Evolutionary conservation across 177 flowering plant genomes (phyloP).

Genomic region (Tripterygium wilfordii): DNA sequence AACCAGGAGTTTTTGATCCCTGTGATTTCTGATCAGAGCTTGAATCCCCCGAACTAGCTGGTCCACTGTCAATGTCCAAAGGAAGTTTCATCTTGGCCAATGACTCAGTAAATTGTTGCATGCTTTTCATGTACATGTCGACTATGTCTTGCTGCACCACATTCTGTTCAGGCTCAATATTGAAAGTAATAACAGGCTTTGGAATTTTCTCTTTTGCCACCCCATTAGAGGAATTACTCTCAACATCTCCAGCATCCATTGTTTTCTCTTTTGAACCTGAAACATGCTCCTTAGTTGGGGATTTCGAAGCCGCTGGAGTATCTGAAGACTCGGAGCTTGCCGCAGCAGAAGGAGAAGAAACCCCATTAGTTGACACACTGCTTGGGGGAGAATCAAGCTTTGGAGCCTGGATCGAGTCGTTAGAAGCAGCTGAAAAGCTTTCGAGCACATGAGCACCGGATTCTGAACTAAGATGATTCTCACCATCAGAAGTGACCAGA

Average conservation of each 20-base stretch:
- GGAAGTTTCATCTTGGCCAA: constrained; percentile 97
- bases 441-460: constrained; percentile 33
- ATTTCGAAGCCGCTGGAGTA: constrained; percentile 27
- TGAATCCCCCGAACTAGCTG: constrained; percentile 42
- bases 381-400: constrained; percentile 57
- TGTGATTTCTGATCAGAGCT: constrained; percentile 44
- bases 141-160: constrained; percentile 86
- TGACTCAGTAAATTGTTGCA: constrained; percentile 86
- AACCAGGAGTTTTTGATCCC: constrained; percentile 44
- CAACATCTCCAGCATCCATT: constrained; percentile 35
- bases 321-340: constrained; percentile 49
- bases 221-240: constrained; percentile 40
- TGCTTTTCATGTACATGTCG: constrained; percentile 91
- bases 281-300: constrained; percentile 31
- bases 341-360: constrained; percentile 40
- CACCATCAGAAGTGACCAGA: constrained; percentile 38
- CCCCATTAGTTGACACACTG: constrained; percentile 57
- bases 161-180: constrained; percentile 54
- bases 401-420: constrained; percentile 22
- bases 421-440: constrained; percentile 27
- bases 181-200: constrained; percentile 44
- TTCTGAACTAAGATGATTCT: constrained; percentile 32
- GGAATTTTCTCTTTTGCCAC: constrained; percentile 33
- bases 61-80: constrained; percentile 50
- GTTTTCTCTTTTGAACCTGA: constrained; percentile 33